phyloP scores from a whole-genome alignment of 2,329 filamentous ascomycete species.

The Colletotrichum limetticola region DNA sequence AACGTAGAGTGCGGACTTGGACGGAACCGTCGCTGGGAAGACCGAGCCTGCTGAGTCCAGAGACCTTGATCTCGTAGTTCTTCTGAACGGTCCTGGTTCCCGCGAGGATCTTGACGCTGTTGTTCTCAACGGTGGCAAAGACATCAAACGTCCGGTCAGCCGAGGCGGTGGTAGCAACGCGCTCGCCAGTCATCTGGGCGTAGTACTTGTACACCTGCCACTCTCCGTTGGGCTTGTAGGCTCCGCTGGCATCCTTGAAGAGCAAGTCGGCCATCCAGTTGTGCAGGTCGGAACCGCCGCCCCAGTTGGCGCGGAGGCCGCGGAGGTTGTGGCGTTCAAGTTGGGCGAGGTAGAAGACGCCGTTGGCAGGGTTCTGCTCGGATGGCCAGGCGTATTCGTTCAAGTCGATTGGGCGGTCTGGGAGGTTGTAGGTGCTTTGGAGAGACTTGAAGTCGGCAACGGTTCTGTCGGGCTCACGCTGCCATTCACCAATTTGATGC shows the following conservation, averaged over 20 bases:
- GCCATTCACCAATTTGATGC: conserved; percentile 30
- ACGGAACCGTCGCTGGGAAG: not conserved
- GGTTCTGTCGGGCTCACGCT: conserved; percentile 18
- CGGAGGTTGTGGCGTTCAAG: conserved; percentile 55
- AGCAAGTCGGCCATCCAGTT: conserved; percentile 54
- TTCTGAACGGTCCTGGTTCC: not conserved
- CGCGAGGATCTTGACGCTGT: conserved; percentile 8
- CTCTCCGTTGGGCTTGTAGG: conserved; percentile 21
- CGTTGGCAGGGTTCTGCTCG: conserved; percentile 53
- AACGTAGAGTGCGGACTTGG: not conserved
- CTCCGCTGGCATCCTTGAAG: not conserved
- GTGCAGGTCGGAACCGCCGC: conserved; percentile 50
- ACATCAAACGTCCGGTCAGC: conserved; percentile 15
- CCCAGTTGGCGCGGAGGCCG: conserved; percentile 59
- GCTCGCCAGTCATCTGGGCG: conserved; percentile 19
- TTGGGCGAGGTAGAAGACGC: conserved; percentile 57
- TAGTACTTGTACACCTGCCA: conserved; percentile 30
- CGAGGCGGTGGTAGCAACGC: conserved; percentile 8
- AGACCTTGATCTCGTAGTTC: not conserved
- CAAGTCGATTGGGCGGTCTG: conserved; percentile 52
- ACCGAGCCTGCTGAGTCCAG: not conserved
- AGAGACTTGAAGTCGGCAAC: conserved; percentile 38
- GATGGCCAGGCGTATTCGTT: conserved; percentile 57
- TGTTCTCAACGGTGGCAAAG: not conserved
- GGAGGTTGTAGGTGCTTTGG: conserved; percentile 43